phyloP scores from a whole-genome alignment of 805 yeast genomes.

The Yarrowia sp. region DNA sequence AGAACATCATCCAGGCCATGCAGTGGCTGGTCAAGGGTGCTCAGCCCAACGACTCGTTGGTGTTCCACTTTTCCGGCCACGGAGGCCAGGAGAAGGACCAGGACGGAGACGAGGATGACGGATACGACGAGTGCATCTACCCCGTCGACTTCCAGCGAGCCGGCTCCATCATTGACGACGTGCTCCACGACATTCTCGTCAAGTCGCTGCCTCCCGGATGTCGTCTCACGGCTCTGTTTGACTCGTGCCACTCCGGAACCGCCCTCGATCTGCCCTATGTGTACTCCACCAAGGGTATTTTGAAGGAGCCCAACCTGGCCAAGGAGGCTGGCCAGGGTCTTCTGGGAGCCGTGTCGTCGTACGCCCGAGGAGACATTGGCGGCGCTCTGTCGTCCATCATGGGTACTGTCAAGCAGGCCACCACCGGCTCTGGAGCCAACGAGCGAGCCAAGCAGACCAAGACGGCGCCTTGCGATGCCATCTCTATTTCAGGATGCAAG shows the following conservation, averaged over 20 bases:
- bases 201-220: constrained; percentile 67
- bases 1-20: constrained; percentile 73
- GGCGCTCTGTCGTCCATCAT: constrained; percentile 45
- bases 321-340: constrained; percentile 72
- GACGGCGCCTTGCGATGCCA: constrained; percentile 72
- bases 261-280: constrained; percentile 75
- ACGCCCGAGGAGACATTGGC: constrained; percentile 57
- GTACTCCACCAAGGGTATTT: constrained; percentile 77
- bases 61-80: constrained; percentile 84
- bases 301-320: constrained; percentile 75
- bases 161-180: constrained; percentile 73
- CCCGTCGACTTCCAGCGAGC: constrained; percentile 66
- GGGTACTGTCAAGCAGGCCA: constrained; percentile 37
- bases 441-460: constrained; percentile 52
- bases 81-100: constrained; percentile 71
- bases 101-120: constrained; percentile 74
- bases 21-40: constrained; percentile 76
- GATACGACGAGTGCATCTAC: constrained; percentile 66
- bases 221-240: constrained; percentile 74
- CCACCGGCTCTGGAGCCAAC: constrained; percentile 40
- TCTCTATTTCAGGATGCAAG: constrained; percentile 75
- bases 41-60: constrained; percentile 68
- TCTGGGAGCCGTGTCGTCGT: constrained; percentile 54
- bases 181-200: constrained; percentile 68
- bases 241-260: constrained; percentile 84